Conservation (phyloP, 495 filamentous ascomycete genomes). For the Lepidopterella palustris region DNA sequence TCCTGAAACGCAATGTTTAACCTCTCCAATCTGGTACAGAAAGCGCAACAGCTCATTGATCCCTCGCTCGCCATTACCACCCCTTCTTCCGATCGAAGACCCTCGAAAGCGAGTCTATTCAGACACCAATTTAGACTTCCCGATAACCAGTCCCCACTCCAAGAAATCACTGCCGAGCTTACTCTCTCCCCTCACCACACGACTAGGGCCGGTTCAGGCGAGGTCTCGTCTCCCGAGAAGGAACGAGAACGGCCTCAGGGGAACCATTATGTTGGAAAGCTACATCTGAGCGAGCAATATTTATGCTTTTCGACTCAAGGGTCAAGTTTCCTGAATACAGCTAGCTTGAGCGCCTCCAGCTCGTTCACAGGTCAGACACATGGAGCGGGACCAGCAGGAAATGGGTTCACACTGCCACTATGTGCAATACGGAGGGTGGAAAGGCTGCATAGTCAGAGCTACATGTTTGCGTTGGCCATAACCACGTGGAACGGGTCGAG, state of each 20-base stretch:
- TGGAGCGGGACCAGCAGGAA: conserved; percentile 85
- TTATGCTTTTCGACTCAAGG: conserved; percentile 93
- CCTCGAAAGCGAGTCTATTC: conserved; percentile 88
- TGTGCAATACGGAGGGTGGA: conserved; percentile 89
- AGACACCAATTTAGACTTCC: conserved; percentile 94
- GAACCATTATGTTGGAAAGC: conserved; percentile 83
- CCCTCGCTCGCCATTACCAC: conserved; percentile 61
- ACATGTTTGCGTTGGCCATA: conserved; percentile 86
- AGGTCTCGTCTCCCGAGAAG: conserved; percentile 49
- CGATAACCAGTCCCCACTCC: conserved; percentile 79
- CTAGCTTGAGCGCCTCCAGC: conserved; percentile 66
- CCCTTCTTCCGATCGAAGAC: conserved; percentile 56
- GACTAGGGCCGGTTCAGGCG: conserved; percentile 32
- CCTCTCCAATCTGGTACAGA: conserved; percentile 83
- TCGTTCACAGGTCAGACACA: conserved; percentile 83
- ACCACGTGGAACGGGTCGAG: conserved; percentile 88
- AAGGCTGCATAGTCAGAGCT: conserved; percentile 79
- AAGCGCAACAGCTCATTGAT: conserved; percentile 91
- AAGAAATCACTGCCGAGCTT: conserved; percentile 93
- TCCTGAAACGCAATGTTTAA: conserved; percentile 33
- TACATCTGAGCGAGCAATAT: conserved; percentile 89
- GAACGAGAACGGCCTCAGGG: conserved; percentile 56
- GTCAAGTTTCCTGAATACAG: conserved; percentile 74
- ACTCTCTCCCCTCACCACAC: conserved; percentile 60
- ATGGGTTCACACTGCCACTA: conserved; percentile 93